Evolutionary conservation across 257 asterid species (phyloP), one percentile per base, ranked within the genome.

Genomic region (Salvia miltiorrhiza): DNA sequence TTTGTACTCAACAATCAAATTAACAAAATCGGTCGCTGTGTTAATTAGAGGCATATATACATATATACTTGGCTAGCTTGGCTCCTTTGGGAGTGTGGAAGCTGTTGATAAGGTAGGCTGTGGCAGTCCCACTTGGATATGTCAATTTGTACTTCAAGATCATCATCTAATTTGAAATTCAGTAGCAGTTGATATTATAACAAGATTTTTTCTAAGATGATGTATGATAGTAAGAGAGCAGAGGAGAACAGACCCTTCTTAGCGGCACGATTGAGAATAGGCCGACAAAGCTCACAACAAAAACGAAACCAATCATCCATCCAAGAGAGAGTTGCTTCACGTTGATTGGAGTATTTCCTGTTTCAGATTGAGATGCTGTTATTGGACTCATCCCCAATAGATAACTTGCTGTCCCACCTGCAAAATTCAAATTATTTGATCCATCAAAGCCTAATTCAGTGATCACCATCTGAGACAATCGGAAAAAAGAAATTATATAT

Each of bases 111-210:
- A 92, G 89, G 63, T 72, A 84, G 2, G 95, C 95, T 7, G 96
- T 89, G 14, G 96, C 98, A 17, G 98, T 92, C 60, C 96, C 98
- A 75, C 95, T 92, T 2, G 98, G 98, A 76, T 87, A 89, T 2
- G 94, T 81, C 75, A 92, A 60, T 73, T 87, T 92, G 79, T 87
- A 92, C 77, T 80, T 84, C 76, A 88, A 70, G 41, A 90, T 84
- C 97, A 90, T 90, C 80, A 88, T 74, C 96, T 89, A 30, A 30
- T 30, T 30, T 30, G 35, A 3, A 30, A 30, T n/a, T n/a, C n/a
- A 30, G 7, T 30, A 30, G 35, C 35, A 30, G 35, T 30, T 30
- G 5, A 30, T n/a, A n/a, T n/a, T n/a, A n/a, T n/a, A 30, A 30
- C 5, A 30, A 1, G 35, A 7, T 3, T 1, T 3, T 30, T 30